phyloP scores from a whole-genome alignment of 148 eudicot genomes.

The Dianthus caryophyllus region DNA sequence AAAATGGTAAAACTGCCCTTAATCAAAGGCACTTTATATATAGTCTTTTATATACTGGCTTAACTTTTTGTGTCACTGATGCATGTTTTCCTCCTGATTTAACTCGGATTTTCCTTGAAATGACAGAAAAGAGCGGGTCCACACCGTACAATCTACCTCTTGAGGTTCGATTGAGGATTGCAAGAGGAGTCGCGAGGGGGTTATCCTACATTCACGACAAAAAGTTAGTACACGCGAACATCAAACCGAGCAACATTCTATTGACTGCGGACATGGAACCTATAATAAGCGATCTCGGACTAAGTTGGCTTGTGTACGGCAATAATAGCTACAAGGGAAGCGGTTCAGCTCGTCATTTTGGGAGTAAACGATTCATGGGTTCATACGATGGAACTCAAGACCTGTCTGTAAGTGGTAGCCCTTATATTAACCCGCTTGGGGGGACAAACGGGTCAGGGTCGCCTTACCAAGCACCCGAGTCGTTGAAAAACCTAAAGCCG shows the following conservation, averaged over 20 bases:
- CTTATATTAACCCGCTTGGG: slow-evolving; percentile 32
- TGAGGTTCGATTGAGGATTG: slow-evolving; percentile 61
- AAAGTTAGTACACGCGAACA: slow-evolving; percentile 79
- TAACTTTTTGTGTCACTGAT: slow-evolving; percentile 26
- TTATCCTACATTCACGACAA: slow-evolving; percentile 80
- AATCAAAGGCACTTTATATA: too few species aligned
- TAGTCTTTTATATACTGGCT: too few species aligned
- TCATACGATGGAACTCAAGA: slow-evolving; percentile 38
- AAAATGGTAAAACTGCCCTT: slow-evolving; percentile 3
- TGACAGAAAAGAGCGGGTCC: slow-evolving; percentile 60
- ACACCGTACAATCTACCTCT: slow-evolving; percentile 66
- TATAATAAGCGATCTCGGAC: slow-evolving; percentile 70
- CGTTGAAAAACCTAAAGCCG: slow-evolving; percentile 61
- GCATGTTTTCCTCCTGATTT: slow-evolving; percentile 13
- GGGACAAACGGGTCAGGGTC: slow-evolving; percentile 45
- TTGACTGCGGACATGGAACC: slow-evolving; percentile 78
- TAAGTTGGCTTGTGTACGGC: slow-evolving; percentile 52
- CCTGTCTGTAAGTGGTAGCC: slow-evolving; percentile 34
- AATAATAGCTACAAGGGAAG: slow-evolving; percentile 26
- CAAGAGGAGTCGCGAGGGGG: slow-evolving; percentile 86
- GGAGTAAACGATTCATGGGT: slow-evolving; percentile 52
- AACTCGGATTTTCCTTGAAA: background rate
- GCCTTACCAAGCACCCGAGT: slow-evolving; percentile 87
- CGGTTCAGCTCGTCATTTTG: slow-evolving; percentile 56
- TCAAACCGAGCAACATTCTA: slow-evolving; percentile 91